These are phyloP conservation scores for Xanthoconium separans DNA, from an alignment of 1,284 basidiomycete species.

Conservation along the genomic window DNA sequence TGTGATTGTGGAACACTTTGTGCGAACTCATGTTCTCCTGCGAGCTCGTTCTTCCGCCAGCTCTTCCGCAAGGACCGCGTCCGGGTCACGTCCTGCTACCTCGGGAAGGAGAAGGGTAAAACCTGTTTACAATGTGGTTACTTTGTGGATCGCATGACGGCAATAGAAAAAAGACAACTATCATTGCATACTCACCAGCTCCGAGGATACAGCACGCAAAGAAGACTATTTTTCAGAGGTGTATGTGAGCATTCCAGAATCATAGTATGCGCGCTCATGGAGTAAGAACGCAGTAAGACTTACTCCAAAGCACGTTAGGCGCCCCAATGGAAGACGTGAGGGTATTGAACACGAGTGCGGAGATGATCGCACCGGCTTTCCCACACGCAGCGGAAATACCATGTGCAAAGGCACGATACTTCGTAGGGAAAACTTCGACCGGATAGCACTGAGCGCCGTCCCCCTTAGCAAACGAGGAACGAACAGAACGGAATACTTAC, in stretches of 20 bases:
- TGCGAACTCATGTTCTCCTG: not conserved
- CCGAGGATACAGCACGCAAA: conserved; percentile 60
- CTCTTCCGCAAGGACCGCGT: conserved; percentile 59
- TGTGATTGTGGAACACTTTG: not conserved
- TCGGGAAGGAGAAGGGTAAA: conserved; percentile 79
- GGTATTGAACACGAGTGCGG: conserved; percentile 77
- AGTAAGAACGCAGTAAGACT: conserved; percentile 25
- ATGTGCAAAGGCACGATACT: conserved; percentile 78
- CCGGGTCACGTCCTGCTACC: conserved; percentile 73
- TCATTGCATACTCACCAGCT: conserved; percentile 35
- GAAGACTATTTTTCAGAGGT: conserved; percentile 44
- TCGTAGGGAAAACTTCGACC: conserved; percentile 88
- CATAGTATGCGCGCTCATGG: not conserved
- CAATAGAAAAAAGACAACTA: not conserved
- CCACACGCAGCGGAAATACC: conserved; percentile 79
- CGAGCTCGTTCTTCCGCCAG: conserved; percentile 33
- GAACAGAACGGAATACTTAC: conserved; percentile 33
- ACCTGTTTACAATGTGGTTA: conserved; percentile 26
- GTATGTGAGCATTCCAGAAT: conserved; percentile 6
- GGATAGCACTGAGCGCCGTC: conserved; percentile 54
- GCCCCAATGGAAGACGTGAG: conserved; percentile 66
- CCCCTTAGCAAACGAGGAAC: not conserved
- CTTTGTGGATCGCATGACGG: not conserved
- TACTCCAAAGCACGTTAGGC: conserved; percentile 63
- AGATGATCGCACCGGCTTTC: conserved; percentile 82